Evolutionary conservation across 1,284 basidiomycete genomes (phyloP), one percentile per base, ranked within the genome.

Genomic region (Apiotrichum sp.): DNA sequence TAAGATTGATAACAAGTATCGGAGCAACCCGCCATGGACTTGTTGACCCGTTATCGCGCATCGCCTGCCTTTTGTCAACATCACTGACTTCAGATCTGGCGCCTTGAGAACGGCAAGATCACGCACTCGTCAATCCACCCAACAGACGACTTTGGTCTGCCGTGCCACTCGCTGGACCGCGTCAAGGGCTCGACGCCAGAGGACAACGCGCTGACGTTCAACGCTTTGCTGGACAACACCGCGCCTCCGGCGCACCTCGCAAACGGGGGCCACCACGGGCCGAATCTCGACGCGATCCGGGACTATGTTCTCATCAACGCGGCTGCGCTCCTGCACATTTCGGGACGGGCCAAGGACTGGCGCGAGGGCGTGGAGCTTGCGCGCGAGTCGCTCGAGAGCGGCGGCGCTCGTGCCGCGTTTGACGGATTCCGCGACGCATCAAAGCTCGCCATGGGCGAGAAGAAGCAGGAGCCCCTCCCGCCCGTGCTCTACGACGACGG

Each of bases 221-320:
- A 63, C 57, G 65, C 80, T 86, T 59, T 82, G 72, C 44, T 83
- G 79, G 52, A 66, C 38, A 62, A 67, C 56, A 29, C 62, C 3
- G 46, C 58, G 9, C 64, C 71, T 7, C 67, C 75, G 2, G 22
- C 69, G 0, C 74, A 77, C 57, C 69, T 77, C 31, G n/a, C n/a
- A n/a, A 47, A 65, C 13, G 74, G 70, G 4, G 57, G 67, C 2
- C 55, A 54, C 73, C 84, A 50, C 81, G 86, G 36, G 40, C 75
- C 76, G 2, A 72, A 69, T 4, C 56, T 88, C 56, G 77, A 73
- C 5, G 81, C 88, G 0, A 82, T 92, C 52, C 72, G 84, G 39
- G 85, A 93, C 67, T 95, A 92, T 69, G 88, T 95, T 56, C 76
- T 92, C 53, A 76, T 95, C 74, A 95, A 95, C 67, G 83, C 90